Evolutionary conservation across 345 rosid species (phyloP), one percentile per base, ranked within the genome.

Genomic region (Gossypium turneri): DNA sequence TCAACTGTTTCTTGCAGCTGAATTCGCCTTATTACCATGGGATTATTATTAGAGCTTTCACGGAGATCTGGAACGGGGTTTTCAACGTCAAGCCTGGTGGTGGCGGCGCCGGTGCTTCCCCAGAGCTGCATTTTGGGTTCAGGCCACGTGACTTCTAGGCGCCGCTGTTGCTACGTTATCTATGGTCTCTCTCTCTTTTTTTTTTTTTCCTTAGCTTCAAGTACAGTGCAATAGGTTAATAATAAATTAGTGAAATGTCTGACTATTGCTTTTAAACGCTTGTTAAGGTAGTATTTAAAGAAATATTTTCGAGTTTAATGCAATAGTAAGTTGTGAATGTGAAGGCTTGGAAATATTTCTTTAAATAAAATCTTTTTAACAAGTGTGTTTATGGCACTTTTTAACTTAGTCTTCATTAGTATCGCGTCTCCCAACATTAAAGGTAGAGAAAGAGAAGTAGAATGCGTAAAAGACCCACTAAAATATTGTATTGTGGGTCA

Each of bases 41-140:
- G 62, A 80, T 91, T 75, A 95, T 95, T 43, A 86, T 92, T 44
- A 75, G 91, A 43, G 99, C 94, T 41, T 95, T 95, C 85, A 88
- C 98, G 0, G 99, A 95, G 86, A 93, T 95, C 79, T 95, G 99
- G 94, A 90, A 93, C 56, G 94, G 88, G 1, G 90, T 94, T 43
- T 88, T 82, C 85, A 88, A 91, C 0, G 86, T 73, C 66, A 76
- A 78, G 69, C 48, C 81, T 1, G 65, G 67, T 44, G 20, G 17
- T 19, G 66, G 24, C 9, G 67, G 5, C 7, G 53, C 17, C 34
- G 38, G 43, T 48, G 20, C 16, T 16, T 52, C 73, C 6, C 51
- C 75, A 47, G 51, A 45, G 76, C 45, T 58, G 70, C 79, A 64
- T 29, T 72, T 19, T 70, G 74, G 60, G 47, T 70, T 17, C 60